Conservation (phyloP, 768 basidiomycete genomes). For the Xanthoconium purpureum region DNA sequence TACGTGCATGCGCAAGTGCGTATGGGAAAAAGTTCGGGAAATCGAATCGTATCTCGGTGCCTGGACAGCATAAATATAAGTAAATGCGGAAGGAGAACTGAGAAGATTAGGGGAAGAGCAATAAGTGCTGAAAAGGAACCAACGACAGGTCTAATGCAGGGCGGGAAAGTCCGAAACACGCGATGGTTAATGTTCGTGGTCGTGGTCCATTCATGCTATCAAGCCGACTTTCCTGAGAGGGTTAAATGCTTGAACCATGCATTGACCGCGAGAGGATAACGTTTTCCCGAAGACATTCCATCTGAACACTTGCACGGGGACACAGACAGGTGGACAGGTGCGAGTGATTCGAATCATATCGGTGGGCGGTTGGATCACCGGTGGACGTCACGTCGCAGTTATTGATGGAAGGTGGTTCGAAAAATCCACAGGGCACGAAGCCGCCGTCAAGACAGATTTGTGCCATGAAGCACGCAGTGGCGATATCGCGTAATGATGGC, state of each 20-base stretch:
- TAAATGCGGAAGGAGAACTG: slow-evolving; percentile 4
- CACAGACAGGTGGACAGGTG: background rate
- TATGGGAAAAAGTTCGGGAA: slow-evolving; percentile 4
- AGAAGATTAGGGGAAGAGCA: background rate
- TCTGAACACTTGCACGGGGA: slow-evolving; percentile 2
- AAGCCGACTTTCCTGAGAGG: background rate
- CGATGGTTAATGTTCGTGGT: background rate
- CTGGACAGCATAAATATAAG: slow-evolving; percentile 11
- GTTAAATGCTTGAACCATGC: background rate
- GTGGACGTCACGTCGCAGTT: background rate
- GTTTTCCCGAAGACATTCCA: background rate
- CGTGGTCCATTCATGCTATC: background rate
- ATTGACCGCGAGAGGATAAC: slow-evolving; percentile 1
- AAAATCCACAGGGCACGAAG: slow-evolving; percentile 8
- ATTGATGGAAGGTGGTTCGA: slow-evolving; percentile 7
- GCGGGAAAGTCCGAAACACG: background rate
- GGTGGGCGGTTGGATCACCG: background rate
- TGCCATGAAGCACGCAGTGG: slow-evolving; percentile 9
- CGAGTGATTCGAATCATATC: background rate
- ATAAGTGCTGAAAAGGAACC: slow-evolving; percentile 1
- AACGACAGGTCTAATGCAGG: background rate
- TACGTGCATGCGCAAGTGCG: background rate
- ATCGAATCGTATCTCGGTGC: slow-evolving; percentile 14
- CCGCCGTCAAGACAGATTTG: slow-evolving; percentile 7
- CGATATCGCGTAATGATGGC: slow-evolving; percentile 22